Base-by-base conservation (phyloP, 495 filamentous ascomycete genomes). In the Extremus antarcticus region DNA sequence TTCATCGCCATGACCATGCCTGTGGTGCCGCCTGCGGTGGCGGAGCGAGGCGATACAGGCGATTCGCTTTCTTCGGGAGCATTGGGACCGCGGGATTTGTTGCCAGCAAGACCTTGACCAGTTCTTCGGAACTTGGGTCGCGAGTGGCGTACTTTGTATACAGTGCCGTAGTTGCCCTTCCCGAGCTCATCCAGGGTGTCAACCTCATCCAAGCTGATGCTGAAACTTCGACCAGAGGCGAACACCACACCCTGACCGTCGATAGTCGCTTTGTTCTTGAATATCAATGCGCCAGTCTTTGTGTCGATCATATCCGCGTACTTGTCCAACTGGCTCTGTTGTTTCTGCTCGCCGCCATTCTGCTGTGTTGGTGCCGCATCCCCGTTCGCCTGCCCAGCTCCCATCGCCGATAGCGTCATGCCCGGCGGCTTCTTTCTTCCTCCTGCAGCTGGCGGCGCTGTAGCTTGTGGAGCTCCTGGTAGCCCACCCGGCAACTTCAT, bases 1-100 rank as follows among this genome's bases (percentile, higher is more conserved):
- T 99, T 97, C 92, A 99, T 97, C 15, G 92, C 92, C 92, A 99
- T 99, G 60, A 94, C 74, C 25, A 86, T 75, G 2, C 89, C 90
- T 0, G 66, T 69, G 1, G 68, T 68, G 47, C 55, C 63, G 19
- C 52, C 56, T 16, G 62, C 22, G 7, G 43, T 24, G 22, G 19
- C 40, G 43, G 20, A 48, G 43, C 52, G 55, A 21, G 59, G 21
- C 4, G 54, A 47, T 1, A 59, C 55, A 1, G 66, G 63, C 3
- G 57, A 55, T 25, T 54, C 51, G n/a, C 41, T 48, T 1, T 54
- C 50, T 15, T 51, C 23, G 0, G 56, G 43, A 19, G 49, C 46
- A 23, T 25, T 16, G 1, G 51, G 43, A 21, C 56, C 60, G n/a
- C 54, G 25, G 0, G 57, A 35, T 66, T 64, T 74, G 55, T 85